Base-by-base conservation (phyloP, 306 rosid genomes). In the Glycine latifolia region DNA sequence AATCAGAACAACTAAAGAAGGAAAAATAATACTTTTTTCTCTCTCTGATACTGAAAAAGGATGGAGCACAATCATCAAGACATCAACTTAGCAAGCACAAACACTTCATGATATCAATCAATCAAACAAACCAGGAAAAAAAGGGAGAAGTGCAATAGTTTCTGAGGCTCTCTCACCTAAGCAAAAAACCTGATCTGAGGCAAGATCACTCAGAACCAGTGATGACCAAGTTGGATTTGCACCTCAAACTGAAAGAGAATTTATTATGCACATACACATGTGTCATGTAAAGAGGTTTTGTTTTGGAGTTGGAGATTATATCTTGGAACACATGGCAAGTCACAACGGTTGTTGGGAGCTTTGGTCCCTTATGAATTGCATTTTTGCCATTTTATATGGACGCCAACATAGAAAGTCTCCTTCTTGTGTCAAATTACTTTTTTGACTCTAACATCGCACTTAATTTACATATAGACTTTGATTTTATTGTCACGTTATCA, bases 361-460 rank as follows among this genome's bases (percentile, higher is more conserved):
- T 44, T 67, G 79, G 79, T 81, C 60, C 48, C 81, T 63, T 50
- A 10, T 35, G 58, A 43, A 14, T 50, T 59, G 49, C 15, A 9
- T 3, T 46, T 63, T 20, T 37, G 82, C 33, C 7, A 2, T 73
- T 83, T 82, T 67, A 82, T 81, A 53, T 14, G 81, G 86, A 77
- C 70, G 73, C 79, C 50, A 47, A 50, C 53, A 10, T 62, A 0
- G 82, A 79, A 86, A 76, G 66, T 85, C 90, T 61, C n/a, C 37
- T 20, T 2, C 2, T 69, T 69, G 0, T 3, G n/a, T 0, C n/a
- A n/a, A 86, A 63, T 86, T 76, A 88, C 90, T 7, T 7, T 43
- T 61, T 53, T 48, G 83, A 79, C 88, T 46, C 82, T 55, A 5
- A 13, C 26, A 9, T 54, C 8, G 47, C 53, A 55, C 54, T 74